Evolutionary conservation across 495 filamentous ascomycete species (phyloP).

Genomic region (Tuber magnatum): DNA sequence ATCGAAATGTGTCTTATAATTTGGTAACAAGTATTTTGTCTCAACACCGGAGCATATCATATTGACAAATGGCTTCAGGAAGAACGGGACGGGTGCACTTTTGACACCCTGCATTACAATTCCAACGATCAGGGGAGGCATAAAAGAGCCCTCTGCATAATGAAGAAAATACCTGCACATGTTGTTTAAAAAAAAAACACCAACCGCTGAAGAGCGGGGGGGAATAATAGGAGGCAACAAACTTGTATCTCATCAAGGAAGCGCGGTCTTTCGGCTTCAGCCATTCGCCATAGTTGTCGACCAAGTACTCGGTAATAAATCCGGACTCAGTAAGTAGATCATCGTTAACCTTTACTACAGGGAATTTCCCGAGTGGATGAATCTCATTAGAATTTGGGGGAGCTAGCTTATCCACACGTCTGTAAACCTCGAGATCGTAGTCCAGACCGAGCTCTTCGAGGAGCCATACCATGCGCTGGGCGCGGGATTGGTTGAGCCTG

Average conservation of each 20-base stretch:
- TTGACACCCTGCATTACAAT: conserved; percentile 57
- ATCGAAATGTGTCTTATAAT: conserved; percentile 56
- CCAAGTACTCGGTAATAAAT: conserved; percentile 70
- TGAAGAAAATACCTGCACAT: conserved; percentile 68
- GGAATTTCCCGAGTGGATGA: conserved; percentile 81
- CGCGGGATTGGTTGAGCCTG: conserved; percentile 71
- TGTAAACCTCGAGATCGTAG: conserved; percentile 70
- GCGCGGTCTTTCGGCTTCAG: conserved; percentile 50
- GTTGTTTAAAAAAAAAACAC: conserved; percentile 62
- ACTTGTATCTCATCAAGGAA: conserved; percentile 44
- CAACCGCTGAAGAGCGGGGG: conserved; percentile 55
- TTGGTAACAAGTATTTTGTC: conserved; percentile 54
- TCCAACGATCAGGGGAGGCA: conserved; percentile 58
- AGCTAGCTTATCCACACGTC: conserved; percentile 57
- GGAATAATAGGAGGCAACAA: not conserved
- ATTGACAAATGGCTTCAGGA: conserved; percentile 68
- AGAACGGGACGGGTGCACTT: conserved; percentile 66
- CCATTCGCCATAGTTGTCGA: conserved; percentile 60
- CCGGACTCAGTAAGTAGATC: conserved; percentile 70
- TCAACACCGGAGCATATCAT: conserved; percentile 58
- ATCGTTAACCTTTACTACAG: conserved; percentile 59
- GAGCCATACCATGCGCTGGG: conserved; percentile 82
- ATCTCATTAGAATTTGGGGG: conserved; percentile 64
- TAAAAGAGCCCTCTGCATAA: conserved; percentile 73
- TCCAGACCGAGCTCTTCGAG: conserved; percentile 73